Percentiles rank a stretch among this genome's conserved stretches.
Conservation (phyloP, 2,329 filamentous ascomycete genomes). For the Madurella fahalii region DNA sequence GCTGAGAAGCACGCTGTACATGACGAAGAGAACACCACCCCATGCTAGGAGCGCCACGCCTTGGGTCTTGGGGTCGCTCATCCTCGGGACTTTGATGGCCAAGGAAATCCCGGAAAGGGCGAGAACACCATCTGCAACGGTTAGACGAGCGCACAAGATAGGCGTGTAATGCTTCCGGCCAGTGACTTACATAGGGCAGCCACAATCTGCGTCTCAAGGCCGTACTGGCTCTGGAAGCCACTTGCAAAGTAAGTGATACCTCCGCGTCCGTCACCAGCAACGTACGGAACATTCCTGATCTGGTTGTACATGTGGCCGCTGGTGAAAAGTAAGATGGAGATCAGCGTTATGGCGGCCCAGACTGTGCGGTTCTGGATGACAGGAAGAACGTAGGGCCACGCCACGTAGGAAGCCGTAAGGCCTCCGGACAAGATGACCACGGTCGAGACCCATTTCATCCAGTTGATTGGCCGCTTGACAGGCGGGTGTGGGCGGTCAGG, state of each 20-base stretch:
- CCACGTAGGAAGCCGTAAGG: constrained; percentile 64
- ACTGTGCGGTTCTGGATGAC: constrained; percentile 85
- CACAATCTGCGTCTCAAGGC: constrained; percentile 91
- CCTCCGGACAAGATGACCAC: constrained; percentile 66
- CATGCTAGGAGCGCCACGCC: constrained; percentile 78
- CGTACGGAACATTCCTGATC: constrained; percentile 92
- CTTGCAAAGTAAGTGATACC: constrained; percentile 85
- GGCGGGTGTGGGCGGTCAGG: constrained; percentile 72
- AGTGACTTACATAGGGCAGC: constrained; percentile 74
- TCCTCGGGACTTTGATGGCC: constrained; percentile 87
- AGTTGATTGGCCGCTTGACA: constrained; percentile 85
- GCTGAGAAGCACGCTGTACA: constrained; percentile 93
- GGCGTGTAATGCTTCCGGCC: neutral
- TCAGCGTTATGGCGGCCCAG: constrained; percentile 87
- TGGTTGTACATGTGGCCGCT: constrained; percentile 99
- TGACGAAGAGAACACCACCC: constrained; percentile 69
- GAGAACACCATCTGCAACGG: constrained; percentile 56
- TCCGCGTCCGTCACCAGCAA: constrained; percentile 76
- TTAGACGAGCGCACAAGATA: neutral
- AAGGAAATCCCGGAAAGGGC: constrained; percentile 90
- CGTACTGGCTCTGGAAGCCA: constrained; percentile 91
- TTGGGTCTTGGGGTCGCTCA: constrained; percentile 71
- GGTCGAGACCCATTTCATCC: constrained; percentile 65
- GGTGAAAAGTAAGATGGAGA: constrained; percentile 86
- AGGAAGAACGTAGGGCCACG: constrained; percentile 75